Conservation (phyloP, 2,329 filamentous ascomycete genomes). For the Claviceps sp. region DNA sequence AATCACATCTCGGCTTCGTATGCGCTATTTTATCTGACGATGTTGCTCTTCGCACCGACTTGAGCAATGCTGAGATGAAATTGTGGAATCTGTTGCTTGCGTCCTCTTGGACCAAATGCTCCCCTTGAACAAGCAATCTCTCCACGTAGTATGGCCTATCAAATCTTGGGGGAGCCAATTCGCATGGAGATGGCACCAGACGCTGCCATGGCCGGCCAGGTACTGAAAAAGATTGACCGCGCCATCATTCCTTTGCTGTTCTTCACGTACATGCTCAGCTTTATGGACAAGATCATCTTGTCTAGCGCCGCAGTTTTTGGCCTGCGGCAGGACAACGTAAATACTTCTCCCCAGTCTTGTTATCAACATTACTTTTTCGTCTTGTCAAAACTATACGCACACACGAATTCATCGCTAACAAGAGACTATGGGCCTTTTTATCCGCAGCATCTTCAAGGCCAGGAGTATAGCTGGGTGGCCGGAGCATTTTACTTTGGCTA, state of each 20-base stretch:
- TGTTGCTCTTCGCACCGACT: no score
- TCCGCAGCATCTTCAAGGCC: constrained; percentile 6
- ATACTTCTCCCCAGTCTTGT: background rate
- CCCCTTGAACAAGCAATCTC: no score
- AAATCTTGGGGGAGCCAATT: background rate
- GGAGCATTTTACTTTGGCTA: constrained; percentile 29
- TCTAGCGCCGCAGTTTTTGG: constrained; percentile 44
- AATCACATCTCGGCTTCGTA: no score
- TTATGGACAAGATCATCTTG: constrained; percentile 46
- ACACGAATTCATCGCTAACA: constrained; percentile 6
- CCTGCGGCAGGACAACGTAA: constrained; percentile 30
- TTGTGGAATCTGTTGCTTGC: no score
- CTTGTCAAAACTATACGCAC: background rate
- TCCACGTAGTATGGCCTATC: background rate
- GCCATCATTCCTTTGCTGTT: constrained; percentile 42
- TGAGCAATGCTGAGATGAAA: no score
- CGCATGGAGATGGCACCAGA: constrained; percentile 5
- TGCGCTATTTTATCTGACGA: no score
- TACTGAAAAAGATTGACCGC: constrained; percentile 42
- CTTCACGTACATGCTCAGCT: constrained; percentile 43
- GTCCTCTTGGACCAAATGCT: no score
- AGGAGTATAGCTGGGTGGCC: constrained; percentile 5
- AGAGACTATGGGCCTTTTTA: background rate
- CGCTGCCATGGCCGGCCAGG: constrained; percentile 19
- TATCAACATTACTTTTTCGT: background rate